Percentiles rank a stretch among this genome's conserved stretches.
These are phyloP conservation scores for Pittosporum tobira DNA, from an alignment of 129 eudicot genomes.

Conservation along the genomic window DNA sequence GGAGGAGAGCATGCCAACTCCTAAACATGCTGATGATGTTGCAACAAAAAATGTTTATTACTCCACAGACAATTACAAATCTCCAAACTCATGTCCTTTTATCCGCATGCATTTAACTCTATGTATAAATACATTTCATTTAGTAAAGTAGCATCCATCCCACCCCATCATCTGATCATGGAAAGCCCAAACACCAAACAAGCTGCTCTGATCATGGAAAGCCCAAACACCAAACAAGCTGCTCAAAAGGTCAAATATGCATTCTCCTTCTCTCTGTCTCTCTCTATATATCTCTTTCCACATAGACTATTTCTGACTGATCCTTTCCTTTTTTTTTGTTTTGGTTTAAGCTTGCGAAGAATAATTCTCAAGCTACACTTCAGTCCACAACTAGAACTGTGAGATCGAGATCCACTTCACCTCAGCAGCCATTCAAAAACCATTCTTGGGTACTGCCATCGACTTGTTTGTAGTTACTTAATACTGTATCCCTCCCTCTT, in stretches of 20 bases:
- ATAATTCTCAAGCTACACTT: constrained; percentile 28
- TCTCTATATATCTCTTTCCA: not conserved
- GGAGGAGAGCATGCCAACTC: constrained; percentile 27
- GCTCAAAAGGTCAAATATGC: constrained; percentile 38
- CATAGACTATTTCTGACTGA: not conserved
- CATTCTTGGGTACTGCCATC: constrained; percentile 29
- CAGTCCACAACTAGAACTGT: constrained; percentile 31
- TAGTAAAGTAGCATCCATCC: constrained; percentile 10
- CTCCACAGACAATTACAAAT: constrained; percentile 35
- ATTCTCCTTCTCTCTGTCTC: constrained; percentile 1
- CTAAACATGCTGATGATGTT: constrained; percentile 47
- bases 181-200: constrained; percentile 48
- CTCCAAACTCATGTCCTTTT: too few species aligned
- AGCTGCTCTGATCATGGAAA: constrained; percentile 50
- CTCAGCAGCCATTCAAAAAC: constrained; percentile 22
- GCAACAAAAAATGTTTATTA: constrained; percentile 38
- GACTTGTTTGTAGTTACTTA: not conserved
- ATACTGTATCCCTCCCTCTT: not conserved
- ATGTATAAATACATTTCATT: constrained; percentile 18
- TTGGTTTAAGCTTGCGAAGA: constrained; percentile 27
- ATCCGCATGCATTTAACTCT: constrained; percentile 5
- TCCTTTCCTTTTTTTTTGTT: constrained; percentile 11
- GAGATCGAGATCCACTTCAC: constrained; percentile 14
- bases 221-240: constrained; percentile 41
- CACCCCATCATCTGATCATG: constrained; percentile 26